Base-by-base conservation (phyloP, 352 stramenopile genomes). In the Pythium pyrilobum region DNA sequence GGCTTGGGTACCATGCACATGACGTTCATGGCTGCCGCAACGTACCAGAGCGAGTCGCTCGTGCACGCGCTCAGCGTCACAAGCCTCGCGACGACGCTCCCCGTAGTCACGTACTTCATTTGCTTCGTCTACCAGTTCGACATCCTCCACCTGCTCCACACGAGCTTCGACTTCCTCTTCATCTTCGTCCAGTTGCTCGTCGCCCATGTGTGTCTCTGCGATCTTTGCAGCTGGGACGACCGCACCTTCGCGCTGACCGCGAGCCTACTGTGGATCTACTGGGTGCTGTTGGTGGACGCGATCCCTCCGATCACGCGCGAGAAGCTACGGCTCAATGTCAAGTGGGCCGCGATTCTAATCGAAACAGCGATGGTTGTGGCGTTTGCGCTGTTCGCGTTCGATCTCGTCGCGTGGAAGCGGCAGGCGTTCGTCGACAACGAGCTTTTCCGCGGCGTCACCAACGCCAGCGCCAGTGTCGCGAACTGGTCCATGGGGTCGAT, bases 261-360 rank as follows among this genome's bases (percentile, higher is more conserved):
- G 2, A 59, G 41, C n/a, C 5, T 44, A 1, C n/a, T 46, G 15
- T 52, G 41, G 52, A 60, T 76, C 18, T 69, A 74, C 24, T 82
- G 49, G 32, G 16, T 33, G 2, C 12, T 59, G 5, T 7, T 37
- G 5, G 28, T 59, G 10, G 52, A 59, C 36, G 52, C 52, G 10
- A 41, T 59, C 39, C 31, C 52, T 7, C 52, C 52, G 8, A 37
- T 52, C 20, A 27, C 11, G 6, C 20, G 32, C 4, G 10, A 23
- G 13, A 31, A 36, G 31, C 39, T 58, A 7, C 20, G 32, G 10
- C 3, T 59, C 5, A 20, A 29, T 12, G 24, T 52, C n/a, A n/a
- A 29, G 7, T 33, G 23, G 21, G 21, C 29, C 11, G 40, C 21
- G 6, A 18, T 15, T n/a, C 2, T 23, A 3, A 37, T 59, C 20